Percentiles rank a stretch among this genome's conserved stretches.
phyloP scores from a whole-genome alignment of 108 stramenopile genomes.

The Parmales sp. region DNA sequence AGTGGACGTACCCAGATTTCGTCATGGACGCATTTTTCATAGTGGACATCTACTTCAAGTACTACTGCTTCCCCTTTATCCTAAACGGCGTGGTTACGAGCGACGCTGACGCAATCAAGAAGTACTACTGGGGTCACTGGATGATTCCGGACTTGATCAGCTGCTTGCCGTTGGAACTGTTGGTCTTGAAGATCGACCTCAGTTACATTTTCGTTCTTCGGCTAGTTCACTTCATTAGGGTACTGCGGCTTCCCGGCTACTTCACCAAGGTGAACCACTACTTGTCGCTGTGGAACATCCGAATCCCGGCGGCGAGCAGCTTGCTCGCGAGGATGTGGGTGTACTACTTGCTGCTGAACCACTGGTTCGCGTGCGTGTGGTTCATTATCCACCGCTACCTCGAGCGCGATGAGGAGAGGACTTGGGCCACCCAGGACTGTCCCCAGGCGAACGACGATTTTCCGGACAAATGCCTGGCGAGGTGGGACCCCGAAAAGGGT shows the following conservation, averaged over 20 bases:
- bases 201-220: slow-evolving; percentile 19
- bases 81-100: slow-evolving; percentile 22
- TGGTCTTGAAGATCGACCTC: not conserved
- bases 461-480: slow-evolving; percentile 27
- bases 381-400: slow-evolving; percentile 52
- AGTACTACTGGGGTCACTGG: slow-evolving; percentile 24
- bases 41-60: slow-evolving; percentile 31
- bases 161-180: slow-evolving; percentile 24
- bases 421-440: slow-evolving; percentile 49
- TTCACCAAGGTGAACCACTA: slow-evolving; percentile 16
- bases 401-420: slow-evolving; percentile 22
- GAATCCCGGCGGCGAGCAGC: slow-evolving; percentile 25
- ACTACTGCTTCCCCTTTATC: slow-evolving; percentile 24
- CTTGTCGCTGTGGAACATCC: slow-evolving; percentile 23
- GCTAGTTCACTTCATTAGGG: slow-evolving; percentile 23
- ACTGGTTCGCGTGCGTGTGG: slow-evolving; percentile 48
- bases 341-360: slow-evolving; percentile 35
- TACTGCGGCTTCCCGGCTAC: slow-evolving; percentile 27
- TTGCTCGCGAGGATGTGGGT: slow-evolving; percentile 22
- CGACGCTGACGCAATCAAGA: slow-evolving; percentile 11
- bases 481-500: slow-evolving; percentile 22
- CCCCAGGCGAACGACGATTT: slow-evolving; percentile 25
- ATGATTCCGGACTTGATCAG: slow-evolving; percentile 28
- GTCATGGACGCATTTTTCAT: slow-evolving; percentile 36
- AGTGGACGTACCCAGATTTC: too few species aligned